Percentiles rank a stretch among this genome's conserved stretches.
Evolutionary conservation across 768 basidiomycete species (phyloP).

Genomic region (Phaffia australis): DNA sequence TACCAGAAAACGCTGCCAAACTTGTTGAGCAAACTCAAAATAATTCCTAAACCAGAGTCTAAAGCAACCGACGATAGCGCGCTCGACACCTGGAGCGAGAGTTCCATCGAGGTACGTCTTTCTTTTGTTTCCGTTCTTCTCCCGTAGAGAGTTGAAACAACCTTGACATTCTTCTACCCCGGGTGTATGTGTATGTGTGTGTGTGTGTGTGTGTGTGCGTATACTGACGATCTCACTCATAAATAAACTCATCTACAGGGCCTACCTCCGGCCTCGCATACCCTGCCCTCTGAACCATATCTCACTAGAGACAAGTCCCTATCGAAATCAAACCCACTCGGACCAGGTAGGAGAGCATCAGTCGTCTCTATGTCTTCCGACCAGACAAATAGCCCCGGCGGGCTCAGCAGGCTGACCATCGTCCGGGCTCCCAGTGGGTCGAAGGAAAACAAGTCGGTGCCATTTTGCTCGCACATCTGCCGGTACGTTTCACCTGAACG

Average conservation of each 20-base stretch:
- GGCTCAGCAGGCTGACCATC: conserved; percentile 22
- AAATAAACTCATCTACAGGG: neutral
- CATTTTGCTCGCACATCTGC: no score
- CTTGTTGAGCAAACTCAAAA: conserved; percentile 23
- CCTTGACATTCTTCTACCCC: neutral
- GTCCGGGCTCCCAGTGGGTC: conserved; percentile 15
- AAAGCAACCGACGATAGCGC: conserved; percentile 17
- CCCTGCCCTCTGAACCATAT: conserved; percentile 6
- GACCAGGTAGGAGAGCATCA: conserved; percentile 14
- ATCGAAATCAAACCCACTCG: conserved; percentile 20
- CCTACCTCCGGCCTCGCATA: conserved; percentile 1
- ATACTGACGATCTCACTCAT: neutral
- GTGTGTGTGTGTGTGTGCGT: no score
- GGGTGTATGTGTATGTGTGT: no score
- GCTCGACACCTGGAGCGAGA: conserved; percentile 20
- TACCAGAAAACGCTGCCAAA: conserved; percentile 14
- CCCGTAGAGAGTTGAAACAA: neutral
- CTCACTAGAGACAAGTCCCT: conserved; percentile 7
- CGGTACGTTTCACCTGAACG: no score
- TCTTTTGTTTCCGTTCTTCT: neutral
- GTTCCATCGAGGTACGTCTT: conserved; percentile 10
- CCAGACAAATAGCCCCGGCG: neutral
- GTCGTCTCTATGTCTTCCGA: conserved; percentile 10
- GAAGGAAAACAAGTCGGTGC: neutral
- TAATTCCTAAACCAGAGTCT: conserved; percentile 14